Conservation (phyloP, 2,329 filamentous ascomycete species). For the Epichloe elymi region DNA sequence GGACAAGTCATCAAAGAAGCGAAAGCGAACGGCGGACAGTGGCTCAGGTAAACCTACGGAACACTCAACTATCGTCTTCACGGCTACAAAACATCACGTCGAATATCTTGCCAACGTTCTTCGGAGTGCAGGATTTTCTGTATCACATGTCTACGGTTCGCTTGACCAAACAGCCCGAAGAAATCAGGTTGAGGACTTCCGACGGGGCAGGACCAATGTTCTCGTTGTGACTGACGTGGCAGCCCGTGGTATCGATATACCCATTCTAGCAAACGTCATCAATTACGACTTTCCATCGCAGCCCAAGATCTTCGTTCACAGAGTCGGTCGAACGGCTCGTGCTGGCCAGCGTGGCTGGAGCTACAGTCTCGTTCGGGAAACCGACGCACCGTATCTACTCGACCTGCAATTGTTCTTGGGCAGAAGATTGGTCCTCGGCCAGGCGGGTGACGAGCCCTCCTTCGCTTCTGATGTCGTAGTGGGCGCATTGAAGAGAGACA, state of each 20-base stretch:
- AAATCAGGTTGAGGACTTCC: slow-evolving; percentile 83
- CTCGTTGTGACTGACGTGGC: slow-evolving; percentile 94
- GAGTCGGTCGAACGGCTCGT: slow-evolving; percentile 89
- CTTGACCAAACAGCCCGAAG: slow-evolving; percentile 89
- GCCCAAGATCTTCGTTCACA: slow-evolving; percentile 91
- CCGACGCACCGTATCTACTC: slow-evolving; percentile 81
- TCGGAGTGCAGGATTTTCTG: slow-evolving; percentile 68
- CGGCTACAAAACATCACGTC: slow-evolving; percentile 92
- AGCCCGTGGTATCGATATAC: slow-evolving; percentile 94
- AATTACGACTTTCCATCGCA: slow-evolving; percentile 98
- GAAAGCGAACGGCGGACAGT: slow-evolving; percentile 49
- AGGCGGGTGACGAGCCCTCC: slow-evolving; percentile 47
- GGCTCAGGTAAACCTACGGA: slow-evolving; percentile 57
- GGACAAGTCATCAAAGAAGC: slow-evolving; percentile 48
- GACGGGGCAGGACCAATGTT: slow-evolving; percentile 72
- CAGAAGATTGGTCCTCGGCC: slow-evolving; percentile 67
- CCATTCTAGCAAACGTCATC: slow-evolving; percentile 88
- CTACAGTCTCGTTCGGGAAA: slow-evolving; percentile 80
- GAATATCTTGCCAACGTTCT: slow-evolving; percentile 82
- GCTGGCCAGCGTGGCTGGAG: slow-evolving; percentile 88
- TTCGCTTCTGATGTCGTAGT: slow-evolving; percentile 77
- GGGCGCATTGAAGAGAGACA: slow-evolving; percentile 59
- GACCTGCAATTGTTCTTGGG: slow-evolving; percentile 91
- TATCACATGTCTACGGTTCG: slow-evolving; percentile 89
- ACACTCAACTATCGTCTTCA: slow-evolving; percentile 89